Conservation (phyloP, 2,329 filamentous ascomycete genomes). For the Neospermospora avenae region DNA sequence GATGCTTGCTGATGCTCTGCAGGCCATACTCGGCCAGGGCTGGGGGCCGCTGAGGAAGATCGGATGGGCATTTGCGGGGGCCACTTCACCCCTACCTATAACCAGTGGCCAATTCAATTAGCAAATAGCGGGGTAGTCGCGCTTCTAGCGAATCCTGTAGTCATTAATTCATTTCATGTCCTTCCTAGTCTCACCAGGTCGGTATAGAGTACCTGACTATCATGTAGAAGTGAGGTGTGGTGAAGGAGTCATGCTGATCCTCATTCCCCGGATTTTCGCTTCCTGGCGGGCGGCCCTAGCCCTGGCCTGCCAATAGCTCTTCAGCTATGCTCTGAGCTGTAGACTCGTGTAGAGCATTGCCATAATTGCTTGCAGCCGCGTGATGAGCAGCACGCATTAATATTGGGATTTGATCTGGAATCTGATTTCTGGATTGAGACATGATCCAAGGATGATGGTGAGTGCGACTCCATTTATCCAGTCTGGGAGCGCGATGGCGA, state of each 20-base stretch:
- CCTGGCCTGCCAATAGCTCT: too few species aligned
- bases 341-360: neutral
- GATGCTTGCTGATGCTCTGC: neutral
- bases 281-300: neutral
- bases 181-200: neutral
- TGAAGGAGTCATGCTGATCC: neutral
- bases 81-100: neutral
- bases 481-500: neutral
- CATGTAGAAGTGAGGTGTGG: neutral
- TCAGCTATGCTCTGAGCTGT: neutral
- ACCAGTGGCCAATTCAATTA: neutral
- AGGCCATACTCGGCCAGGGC: neutral
- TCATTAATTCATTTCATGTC: slow-evolving; percentile 5
- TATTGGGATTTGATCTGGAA: neutral
- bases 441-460: neutral
- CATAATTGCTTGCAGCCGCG: slow-evolving; percentile 4
- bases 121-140: slow-evolving; percentile 16
- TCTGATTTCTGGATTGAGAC: neutral
- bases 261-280: neutral
- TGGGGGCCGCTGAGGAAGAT: neutral
- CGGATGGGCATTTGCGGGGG: neutral
- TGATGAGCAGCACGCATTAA: slow-evolving; percentile 1
- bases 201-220: neutral
- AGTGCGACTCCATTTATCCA: neutral
- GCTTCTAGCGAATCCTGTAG: slow-evolving; percentile 11